Conservation (phyloP, 2,329 filamentous ascomycete species). For the Diplodia corticola region DNA sequence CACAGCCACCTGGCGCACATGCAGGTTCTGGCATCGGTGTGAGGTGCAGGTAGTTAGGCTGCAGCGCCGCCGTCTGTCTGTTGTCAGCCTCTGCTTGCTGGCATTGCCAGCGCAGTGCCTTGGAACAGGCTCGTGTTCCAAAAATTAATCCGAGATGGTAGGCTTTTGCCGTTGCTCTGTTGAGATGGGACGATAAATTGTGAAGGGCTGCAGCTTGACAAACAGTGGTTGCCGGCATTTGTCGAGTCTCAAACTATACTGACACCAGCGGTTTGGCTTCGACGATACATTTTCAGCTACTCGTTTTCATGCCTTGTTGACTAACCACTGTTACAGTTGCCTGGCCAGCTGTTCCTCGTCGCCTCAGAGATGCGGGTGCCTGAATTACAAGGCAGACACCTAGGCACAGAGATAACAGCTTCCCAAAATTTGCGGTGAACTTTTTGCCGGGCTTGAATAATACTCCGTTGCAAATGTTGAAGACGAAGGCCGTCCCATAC, state of each 20-base stretch:
- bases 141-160: too few relatives aligned
- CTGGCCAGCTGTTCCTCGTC: not conserved
- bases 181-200: not conserved
- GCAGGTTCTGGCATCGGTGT: not conserved
- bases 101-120: not conserved
- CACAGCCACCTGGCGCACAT: not conserved
- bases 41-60: not conserved
- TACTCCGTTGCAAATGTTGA: not conserved
- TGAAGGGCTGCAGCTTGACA: not conserved
- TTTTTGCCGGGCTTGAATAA: not conserved
- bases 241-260: too few relatives aligned
- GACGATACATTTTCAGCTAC: not conserved
- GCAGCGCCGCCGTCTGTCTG: not conserved
- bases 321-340: not conserved
- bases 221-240: not conserved
- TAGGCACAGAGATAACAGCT: too few relatives aligned
- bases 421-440: too few relatives aligned
- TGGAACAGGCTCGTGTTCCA: too few relatives aligned
- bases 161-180: too few relatives aligned
- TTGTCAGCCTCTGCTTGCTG: not conserved
- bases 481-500: not conserved
- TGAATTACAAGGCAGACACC: not conserved
- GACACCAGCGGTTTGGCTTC: not conserved
- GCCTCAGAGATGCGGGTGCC: not conserved
- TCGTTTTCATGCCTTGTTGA: not conserved